Conservation (phyloP, 768 basidiomycete genomes). For the Stropharia rugosoannulata region DNA sequence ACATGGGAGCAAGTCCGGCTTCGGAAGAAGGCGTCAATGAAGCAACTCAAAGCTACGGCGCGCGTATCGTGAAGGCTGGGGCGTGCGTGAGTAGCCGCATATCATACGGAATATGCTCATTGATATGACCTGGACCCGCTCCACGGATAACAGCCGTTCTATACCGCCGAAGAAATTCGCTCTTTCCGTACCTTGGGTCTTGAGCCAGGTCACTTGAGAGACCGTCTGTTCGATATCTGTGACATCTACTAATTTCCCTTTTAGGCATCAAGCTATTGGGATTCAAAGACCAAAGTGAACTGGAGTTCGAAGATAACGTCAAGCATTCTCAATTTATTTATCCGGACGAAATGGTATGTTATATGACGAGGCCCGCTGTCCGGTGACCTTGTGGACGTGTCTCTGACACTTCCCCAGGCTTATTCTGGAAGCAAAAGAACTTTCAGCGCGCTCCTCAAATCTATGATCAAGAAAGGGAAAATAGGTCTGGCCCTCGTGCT, state of each 20-base stretch:
- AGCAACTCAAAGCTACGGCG: slow-evolving; percentile 26
- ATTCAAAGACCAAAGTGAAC: slow-evolving; percentile 72
- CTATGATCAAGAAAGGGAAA: slow-evolving; percentile 78
- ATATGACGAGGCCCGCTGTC: neutral
- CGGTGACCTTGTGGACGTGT: neutral
- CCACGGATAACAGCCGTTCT: slow-evolving; percentile 61
- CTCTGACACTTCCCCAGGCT: slow-evolving; percentile 36
- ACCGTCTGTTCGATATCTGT: neutral
- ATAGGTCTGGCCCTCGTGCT: slow-evolving; percentile 78
- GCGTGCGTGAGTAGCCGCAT: slow-evolving; percentile 43
- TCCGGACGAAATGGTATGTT: slow-evolving; percentile 81
- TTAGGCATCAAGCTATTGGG: slow-evolving; percentile 89
- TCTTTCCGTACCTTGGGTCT: slow-evolving; percentile 81
- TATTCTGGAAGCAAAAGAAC: slow-evolving; percentile 93
- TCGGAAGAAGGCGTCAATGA: slow-evolving; percentile 39
- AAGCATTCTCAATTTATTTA: slow-evolving; percentile 92
- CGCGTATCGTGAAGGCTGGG: slow-evolving; percentile 47
- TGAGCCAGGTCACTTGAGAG: slow-evolving; percentile 56
- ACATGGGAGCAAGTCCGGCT: slow-evolving; percentile 31
- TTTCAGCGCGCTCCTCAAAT: slow-evolving; percentile 82
- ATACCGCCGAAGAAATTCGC: slow-evolving; percentile 78
- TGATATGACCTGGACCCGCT: slow-evolving; percentile 5
- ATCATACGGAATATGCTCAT: neutral
- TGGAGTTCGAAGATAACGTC: slow-evolving; percentile 86
- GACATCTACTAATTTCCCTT: neutral